Percentiles rank a stretch among this genome's conserved stretches.
phyloP scores from a whole-genome alignment of 768 basidiomycete genomes.

The Clathrus columnatus region DNA sequence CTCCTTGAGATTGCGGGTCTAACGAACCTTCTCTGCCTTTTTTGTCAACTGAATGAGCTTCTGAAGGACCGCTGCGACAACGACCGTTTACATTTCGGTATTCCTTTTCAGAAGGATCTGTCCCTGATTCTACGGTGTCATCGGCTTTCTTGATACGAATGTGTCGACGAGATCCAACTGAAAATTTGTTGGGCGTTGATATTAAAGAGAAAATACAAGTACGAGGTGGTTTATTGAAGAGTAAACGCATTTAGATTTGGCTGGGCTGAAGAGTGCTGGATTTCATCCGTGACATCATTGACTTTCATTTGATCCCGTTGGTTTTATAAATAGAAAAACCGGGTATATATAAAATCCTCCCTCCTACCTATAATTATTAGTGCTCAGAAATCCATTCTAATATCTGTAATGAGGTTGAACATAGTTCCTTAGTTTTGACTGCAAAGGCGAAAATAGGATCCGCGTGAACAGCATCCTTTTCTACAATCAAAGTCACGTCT shows the following conservation, averaged over 20 bases:
- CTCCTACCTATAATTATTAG: no score
- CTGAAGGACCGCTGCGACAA: background rate
- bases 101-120: background rate
- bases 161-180: background rate
- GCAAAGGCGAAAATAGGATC: background rate
- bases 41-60: background rate
- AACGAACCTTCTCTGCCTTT: background rate
- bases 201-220: no score
- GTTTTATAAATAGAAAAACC: no score
- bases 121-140: background rate
- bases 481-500: background rate
- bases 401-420: background rate
- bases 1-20: background rate
- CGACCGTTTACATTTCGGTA: background rate
- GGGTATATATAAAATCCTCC: no score
- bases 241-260: background rate
- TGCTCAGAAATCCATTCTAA: background rate
- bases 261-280: no score
- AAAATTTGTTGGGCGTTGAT: background rate
- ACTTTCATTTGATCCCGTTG: no score
- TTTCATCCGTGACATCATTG: no score
- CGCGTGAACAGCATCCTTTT: background rate
- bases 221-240: background rate
- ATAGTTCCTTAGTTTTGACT: background rate
- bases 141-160: background rate